Conservation (phyloP, 371 early-diverging fungal species). For the Mucor mucedo region DNA sequence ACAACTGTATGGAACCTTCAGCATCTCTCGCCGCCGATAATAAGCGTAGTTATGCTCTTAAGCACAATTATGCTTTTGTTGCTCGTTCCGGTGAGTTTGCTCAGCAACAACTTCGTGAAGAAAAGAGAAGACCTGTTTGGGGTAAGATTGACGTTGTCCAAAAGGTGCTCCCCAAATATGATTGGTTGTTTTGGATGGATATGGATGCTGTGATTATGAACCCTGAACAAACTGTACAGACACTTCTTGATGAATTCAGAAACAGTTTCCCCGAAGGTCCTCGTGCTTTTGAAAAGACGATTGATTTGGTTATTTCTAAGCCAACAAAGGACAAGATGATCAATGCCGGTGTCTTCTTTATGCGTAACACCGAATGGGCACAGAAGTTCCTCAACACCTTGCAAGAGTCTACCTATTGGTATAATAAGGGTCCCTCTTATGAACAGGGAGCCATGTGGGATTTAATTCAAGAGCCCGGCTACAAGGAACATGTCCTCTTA, state of each 20-base stretch:
- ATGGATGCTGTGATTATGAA: constrained; percentile 70
- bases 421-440: constrained; percentile 48
- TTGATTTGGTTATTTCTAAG: constrained; percentile 56
- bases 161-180: constrained; percentile 66
- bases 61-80: constrained; percentile 65
- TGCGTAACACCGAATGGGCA: constrained; percentile 67
- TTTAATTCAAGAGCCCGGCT: constrained; percentile 43
- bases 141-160: constrained; percentile 68
- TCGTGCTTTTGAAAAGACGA: constrained; percentile 34
- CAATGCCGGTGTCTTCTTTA: constrained; percentile 69
- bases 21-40: constrained; percentile 56
- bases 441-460: constrained; percentile 73
- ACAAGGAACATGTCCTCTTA: constrained; percentile 41
- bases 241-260: constrained; percentile 38
- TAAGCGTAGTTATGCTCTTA: constrained; percentile 60
- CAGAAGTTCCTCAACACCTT: constrained; percentile 57
- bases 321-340: constrained; percentile 56
- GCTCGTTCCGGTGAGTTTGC: constrained; percentile 66
- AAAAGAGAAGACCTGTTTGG: constrained; percentile 58
- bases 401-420: constrained; percentile 54
- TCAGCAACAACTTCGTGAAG: constrained; percentile 50
- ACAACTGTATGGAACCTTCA: constrained; percentile 63
- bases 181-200: constrained; percentile 74
- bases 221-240: constrained; percentile 38
- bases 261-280: constrained; percentile 30